Evolutionary conservation across 805 yeast genomes (phyloP), one percentile per base, ranked within the genome.

Genomic region (Komagataella ulmi): DNA sequence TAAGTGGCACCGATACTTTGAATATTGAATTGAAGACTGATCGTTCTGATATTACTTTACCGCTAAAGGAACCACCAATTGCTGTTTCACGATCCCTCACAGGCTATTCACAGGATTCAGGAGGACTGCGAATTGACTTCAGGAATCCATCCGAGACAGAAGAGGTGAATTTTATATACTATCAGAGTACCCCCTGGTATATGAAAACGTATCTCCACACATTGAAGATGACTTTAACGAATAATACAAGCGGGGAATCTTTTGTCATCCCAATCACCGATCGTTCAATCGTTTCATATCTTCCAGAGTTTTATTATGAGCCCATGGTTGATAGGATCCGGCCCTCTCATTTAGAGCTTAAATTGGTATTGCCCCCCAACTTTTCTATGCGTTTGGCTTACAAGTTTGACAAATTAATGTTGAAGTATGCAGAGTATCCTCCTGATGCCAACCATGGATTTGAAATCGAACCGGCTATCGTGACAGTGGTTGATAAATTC

Each of bases 361-460:
- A 67, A 7, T 61, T 91, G 18, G 61, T 59, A 0, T 61, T 91
- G 2, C 97, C 97, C 0, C 76, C 90, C 2, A 61, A 71, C 2
- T 72, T 81, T 12, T 73, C 81, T 6, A 64, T 85, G 47, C 74
- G 83, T 1, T 57, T 88, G 50, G 79, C 84, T 2, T 86, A 86
- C 62, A 78, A 83, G 52, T 90, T 91, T 62, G 98, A 93, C 63
- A 93, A 90, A 64, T 81, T 96, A 0, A 72, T 93, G 62, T 72
- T 93, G 30, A 75, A 83, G 53, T 81, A 86, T 54, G 85, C 89
- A 3, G 98, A 93, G 64, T 93, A 93, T 61, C 99, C 99, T n/a
- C 99, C 99, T 1, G 99, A 93, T 71, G 98, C 99, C 2, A 93
- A 93, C 64, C 97, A 93, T 59, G 99, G 99, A 0, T 93, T 93